Evolutionary conservation across 1,139 yeast genomes (phyloP), one percentile per base, ranked within the genome.

Genomic region (Protomyces macrosporus): DNA sequence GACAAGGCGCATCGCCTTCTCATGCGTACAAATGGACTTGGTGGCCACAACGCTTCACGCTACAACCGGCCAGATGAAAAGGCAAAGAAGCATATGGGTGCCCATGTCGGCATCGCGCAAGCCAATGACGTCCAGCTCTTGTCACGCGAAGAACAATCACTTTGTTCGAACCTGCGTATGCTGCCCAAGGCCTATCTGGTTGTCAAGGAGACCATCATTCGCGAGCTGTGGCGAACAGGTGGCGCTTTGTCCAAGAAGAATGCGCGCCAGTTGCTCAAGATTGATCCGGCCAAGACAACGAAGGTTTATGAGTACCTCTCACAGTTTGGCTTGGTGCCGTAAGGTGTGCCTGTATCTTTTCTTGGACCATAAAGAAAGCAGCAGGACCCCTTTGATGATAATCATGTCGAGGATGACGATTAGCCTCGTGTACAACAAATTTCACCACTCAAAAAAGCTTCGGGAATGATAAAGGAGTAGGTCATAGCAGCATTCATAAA

Each of bases 131-230:
- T 82, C 68, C 91, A 89, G 58, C 77, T 93, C 65, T 77, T 93
- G 64, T 87, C 95, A 1, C 83, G 85, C 34, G 97, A 88, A 67
- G 99, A 93, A 73, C 93, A 87, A 73, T 85, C 84, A 66, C 76
- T 95, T 54, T 95, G 98, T 76, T 81, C 91, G 4, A 88, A 86
- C 58, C 79, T 93, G 67, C 84, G 96, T 68, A 86, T 95, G 10
- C 76, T 88, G 67, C 98, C 99, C 10, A 93, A 93, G 73, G 96
- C 98, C 1, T 93, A 91, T 72, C 78, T 95, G 68, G 96, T 96
- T 1, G 89, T 93, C 68, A 93, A 93, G 73, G 96, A 90, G 73
- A 86, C 90, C n/a, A 76, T 93, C 65, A 90, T 93, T 79, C 83
- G 95, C 70, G 97, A 91, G 72, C 84, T 95, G 36, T 78, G 91